phyloP scores from a whole-genome alignment of 495 filamentous ascomycete genomes.

The Lasiosphaeriaceae sp. region DNA sequence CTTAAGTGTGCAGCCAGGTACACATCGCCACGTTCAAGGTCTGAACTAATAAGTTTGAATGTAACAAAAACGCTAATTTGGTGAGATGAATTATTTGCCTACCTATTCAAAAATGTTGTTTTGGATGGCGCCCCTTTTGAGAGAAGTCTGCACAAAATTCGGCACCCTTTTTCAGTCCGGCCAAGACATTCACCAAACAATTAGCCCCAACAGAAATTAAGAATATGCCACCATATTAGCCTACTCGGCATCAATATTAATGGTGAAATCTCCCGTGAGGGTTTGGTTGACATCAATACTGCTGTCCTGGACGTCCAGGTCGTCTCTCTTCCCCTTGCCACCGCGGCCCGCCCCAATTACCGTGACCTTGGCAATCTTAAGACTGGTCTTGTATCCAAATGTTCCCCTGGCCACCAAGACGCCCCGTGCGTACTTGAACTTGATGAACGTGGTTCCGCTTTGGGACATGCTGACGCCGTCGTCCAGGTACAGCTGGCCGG shows the following conservation, averaged over 20 bases:
- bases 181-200: too few relatives aligned
- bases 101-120: too few relatives aligned
- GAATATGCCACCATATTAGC: too few relatives aligned
- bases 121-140: too few relatives aligned
- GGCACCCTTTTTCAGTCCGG: too few relatives aligned
- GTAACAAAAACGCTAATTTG: too few relatives aligned
- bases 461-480: slow-evolving; percentile 57
- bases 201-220: too few relatives aligned
- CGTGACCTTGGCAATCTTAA: slow-evolving; percentile 54
- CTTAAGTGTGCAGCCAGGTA: too few relatives aligned
- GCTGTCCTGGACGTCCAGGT: background rate
- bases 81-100: too few relatives aligned
- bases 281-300: slow-evolving; percentile 10
- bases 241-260: background rate
- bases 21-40: too few relatives aligned
- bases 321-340: slow-evolving; percentile 13
- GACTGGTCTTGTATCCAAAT: slow-evolving; percentile 45
- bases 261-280: slow-evolving; percentile 13
- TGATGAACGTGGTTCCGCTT: slow-evolving; percentile 41
- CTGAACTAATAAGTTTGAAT: too few relatives aligned
- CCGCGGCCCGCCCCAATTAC: slow-evolving; percentile 43
- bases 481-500: slow-evolving; percentile 54
- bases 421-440: slow-evolving; percentile 51
- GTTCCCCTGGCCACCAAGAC: slow-evolving; percentile 49
- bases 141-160: too few relatives aligned